Evolutionary conservation across 169 alveolate genomes (phyloP).

Genomic region (Plasmodium vivax): DNA sequence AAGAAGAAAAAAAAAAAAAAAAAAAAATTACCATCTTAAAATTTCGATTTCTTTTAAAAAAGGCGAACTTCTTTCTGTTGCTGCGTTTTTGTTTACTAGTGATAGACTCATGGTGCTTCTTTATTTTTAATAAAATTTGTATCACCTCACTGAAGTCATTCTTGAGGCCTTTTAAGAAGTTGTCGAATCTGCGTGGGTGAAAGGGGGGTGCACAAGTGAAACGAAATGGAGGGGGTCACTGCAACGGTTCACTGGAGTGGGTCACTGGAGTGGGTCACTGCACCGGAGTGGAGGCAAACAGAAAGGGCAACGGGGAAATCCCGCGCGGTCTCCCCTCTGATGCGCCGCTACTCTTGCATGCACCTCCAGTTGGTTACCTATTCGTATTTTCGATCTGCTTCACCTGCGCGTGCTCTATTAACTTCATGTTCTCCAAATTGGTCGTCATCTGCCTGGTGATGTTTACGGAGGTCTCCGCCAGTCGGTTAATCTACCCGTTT

Average conservation of each 20-base stretch:
- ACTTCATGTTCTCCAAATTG: constrained; percentile 71
- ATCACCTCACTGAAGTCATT: constrained; percentile 60
- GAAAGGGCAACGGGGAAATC: background rate
- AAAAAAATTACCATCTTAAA: background rate
- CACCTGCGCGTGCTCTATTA: constrained; percentile 70
- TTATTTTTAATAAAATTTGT: constrained; percentile 60
- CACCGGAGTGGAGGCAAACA: background rate
- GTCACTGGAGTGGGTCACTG: background rate
- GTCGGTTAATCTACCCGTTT: constrained; percentile 33
- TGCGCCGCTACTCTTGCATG: background rate
- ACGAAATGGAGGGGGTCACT: background rate
- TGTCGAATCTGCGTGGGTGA: constrained; percentile 53
- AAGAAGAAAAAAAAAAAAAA: background rate
- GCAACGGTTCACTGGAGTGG: background rate
- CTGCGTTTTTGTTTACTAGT: constrained; percentile 26
- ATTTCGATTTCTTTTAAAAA: background rate
- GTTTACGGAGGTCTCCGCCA: constrained; percentile 53
- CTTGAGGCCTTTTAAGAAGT: constrained; percentile 52
- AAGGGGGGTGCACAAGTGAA: background rate
- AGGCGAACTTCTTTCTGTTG: background rate
- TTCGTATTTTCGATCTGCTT: constrained; percentile 75
- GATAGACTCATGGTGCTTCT: constrained; percentile 61
- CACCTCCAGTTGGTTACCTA: constrained; percentile 20
- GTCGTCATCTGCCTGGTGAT: constrained; percentile 74
- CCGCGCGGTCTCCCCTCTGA: background rate